phyloP scores from a whole-genome alignment of 441 rosid species.

The Eutrema salsugineum region DNA sequence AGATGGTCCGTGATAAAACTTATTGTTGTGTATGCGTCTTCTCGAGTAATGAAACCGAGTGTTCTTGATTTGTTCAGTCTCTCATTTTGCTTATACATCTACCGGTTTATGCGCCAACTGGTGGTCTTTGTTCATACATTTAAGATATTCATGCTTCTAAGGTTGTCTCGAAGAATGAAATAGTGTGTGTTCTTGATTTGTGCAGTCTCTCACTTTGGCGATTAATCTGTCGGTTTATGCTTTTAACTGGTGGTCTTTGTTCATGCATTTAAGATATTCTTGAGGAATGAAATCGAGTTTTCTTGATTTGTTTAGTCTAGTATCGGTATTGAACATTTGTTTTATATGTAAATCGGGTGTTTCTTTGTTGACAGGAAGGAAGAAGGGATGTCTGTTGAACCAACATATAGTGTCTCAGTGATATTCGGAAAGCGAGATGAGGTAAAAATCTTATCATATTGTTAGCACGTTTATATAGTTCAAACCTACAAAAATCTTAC shows the following conservation, averaged over 20 bases:
- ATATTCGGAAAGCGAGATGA: conserved; percentile 88
- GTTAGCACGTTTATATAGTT: not conserved
- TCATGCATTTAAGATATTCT: not conserved
- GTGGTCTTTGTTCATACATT: not conserved
- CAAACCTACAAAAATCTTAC: not conserved
- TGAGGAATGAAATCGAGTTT: not conserved
- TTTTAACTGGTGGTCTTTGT: not conserved
- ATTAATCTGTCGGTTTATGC: not conserved
- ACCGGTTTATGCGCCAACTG: not conserved
- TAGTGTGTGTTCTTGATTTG: not conserved
- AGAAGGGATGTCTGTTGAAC: conserved; percentile 67
- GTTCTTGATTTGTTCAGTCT: not conserved
- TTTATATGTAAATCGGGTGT: not conserved
- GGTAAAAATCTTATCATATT: conserved; percentile 36
- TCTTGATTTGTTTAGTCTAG: not conserved
- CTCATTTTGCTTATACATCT: too few relatives aligned
- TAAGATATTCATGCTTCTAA: not conserved
- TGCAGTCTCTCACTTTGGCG: not conserved
- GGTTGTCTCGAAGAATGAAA: not conserved
- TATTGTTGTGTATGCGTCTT: too few relatives aligned
- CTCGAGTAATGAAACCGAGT: not conserved
- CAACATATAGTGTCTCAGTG: conserved; percentile 76
- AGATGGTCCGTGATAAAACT: too few relatives aligned
- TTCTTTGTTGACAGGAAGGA: conserved; percentile 57
- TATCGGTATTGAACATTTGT: not conserved